Base-by-base conservation (phyloP, 305 asterid species). In the Coffea humblotiana region DNA sequence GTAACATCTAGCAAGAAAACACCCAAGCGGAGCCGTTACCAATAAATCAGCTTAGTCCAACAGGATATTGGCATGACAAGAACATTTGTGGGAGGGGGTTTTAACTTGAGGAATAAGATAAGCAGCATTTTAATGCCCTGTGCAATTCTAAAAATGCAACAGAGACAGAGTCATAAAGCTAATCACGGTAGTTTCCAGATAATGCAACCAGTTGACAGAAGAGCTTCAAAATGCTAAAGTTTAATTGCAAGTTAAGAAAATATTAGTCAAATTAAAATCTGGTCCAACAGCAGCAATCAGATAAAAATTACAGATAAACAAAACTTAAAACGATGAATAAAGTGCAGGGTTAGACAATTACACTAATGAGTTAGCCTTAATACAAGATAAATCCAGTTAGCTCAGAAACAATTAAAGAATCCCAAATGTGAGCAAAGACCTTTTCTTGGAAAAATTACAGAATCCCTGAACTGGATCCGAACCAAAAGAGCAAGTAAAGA, bases 381-480 rank as follows among this genome's bases (percentile, higher is more conserved):
- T 61, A n/a, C 19, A 21, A 68, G 15, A 14, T 5, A 47, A 77
- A 72, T 12, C 85, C 58, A 82, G 72, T 75, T 76, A 64, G 70
- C 72, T 9, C 71, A 86, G 81, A 65, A 68, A 49, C 64, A 11
- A 51, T 68, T 77, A 64, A 69, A 35, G 37, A 58, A 76, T 19
- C 77, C 74, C 19, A 23, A 2, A 56, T 37, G 25, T 21, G 69
- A 69, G 75, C 37, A 65, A 48, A 29, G 21, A 84, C 79, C 71
- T 85, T 88, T 90, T 94, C 89, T 86, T 93, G 78, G 93, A 71
- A 79, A 58, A 51, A 81, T 86, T 82, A 91, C 90, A 83, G 69
- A 93, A 78, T 13, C 82, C 80, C 75, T 84, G 94, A 88, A 81
- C 82, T 52, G 91, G 88, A 87, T 92, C 95, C 87, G 72, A 83